These are phyloP conservation scores for Plectosphaerella plurivora DNA, from an alignment of 2,329 filamentous ascomycete genomes.

Conservation along the genomic window DNA sequence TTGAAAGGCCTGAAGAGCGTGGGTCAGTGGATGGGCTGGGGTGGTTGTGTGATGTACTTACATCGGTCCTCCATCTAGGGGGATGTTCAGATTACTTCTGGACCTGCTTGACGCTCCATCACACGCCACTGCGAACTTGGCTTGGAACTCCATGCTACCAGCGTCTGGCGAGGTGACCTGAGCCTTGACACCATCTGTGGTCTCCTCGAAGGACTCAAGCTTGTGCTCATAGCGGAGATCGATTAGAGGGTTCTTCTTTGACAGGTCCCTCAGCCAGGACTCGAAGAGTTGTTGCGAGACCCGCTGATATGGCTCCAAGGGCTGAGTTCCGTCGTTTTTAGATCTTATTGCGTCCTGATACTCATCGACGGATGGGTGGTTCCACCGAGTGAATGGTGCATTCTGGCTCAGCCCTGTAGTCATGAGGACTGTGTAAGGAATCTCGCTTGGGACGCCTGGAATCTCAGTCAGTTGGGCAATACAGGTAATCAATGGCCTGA, in stretches of 20 bases:
- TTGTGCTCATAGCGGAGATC: neutral
- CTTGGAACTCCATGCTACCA: neutral
- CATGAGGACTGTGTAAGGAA: neutral
- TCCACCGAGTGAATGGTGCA: neutral
- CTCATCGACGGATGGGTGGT: neutral
- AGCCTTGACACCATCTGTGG: neutral
- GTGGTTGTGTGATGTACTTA: neutral
- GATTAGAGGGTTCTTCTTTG: neutral
- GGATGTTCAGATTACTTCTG: neutral
- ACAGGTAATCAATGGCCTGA: no score
- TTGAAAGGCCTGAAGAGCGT: neutral
- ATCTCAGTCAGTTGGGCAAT: no score
- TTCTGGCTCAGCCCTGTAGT: neutral
- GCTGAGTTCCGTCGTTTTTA: neutral
- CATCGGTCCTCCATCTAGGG: neutral
- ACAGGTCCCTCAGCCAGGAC: neutral
- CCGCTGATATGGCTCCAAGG: neutral
- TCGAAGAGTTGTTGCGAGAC: neutral
- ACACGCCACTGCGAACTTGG: neutral
- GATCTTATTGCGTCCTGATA: neutral
- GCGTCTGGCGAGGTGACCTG: neutral
- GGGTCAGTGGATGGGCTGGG: no score
- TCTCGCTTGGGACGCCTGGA: neutral
- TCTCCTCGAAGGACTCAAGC: neutral
- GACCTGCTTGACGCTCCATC: neutral